Base-by-base conservation (phyloP, 148 eudicot species). In the Dianthus caryophyllus region DNA sequence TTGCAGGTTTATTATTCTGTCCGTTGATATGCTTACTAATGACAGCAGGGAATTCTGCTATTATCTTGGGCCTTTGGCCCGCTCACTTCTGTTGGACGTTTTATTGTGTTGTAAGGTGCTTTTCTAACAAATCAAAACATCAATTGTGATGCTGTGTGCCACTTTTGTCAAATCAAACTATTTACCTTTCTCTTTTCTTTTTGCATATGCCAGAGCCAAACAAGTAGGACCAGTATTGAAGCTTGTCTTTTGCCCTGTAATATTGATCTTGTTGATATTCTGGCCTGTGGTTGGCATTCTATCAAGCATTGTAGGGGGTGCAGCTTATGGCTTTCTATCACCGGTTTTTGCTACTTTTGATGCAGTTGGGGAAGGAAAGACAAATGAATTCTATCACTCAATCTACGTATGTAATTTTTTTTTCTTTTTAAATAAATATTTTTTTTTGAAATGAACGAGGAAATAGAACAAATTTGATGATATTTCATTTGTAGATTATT, bases 51-150 rank as follows among this genome's bases (percentile, higher is more conserved):
- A 80, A 77, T 82, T 71, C 85, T 14, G 92, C 84, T 54, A 69
- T 89, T 68, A 85, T 86, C 76, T 72, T 94, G 76, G 87, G 97
- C 55, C 96, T 94, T 77, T 94, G 91, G 98, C 89, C 93, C 14
- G 77, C 72, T 51, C 98, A 94, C 83, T 49, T 73, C 58, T 49
- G 82, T 25, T 84, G 88, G 85, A 88, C 97, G 30, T 83, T 75
- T 66, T 86, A 84, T 69, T 80, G 86, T 78, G 48, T 84, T 30
- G 2, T 86, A 62, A 88, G 97, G 98, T 94, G 61, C 5, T 60
- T 71, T 72, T 64, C 71, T 71, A 29, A 24, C 20, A 38, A 12
- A 36, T 26, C 14, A 16, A 9, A 26, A 36, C 41, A 12, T 41
- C 17, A 26, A 48, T 70, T 54, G 46, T 36, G 43, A 39, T 55